These are phyloP conservation scores for Melampsora americana DNA, from an alignment of 1,284 basidiomycete genomes.

Conservation along the genomic window DNA sequence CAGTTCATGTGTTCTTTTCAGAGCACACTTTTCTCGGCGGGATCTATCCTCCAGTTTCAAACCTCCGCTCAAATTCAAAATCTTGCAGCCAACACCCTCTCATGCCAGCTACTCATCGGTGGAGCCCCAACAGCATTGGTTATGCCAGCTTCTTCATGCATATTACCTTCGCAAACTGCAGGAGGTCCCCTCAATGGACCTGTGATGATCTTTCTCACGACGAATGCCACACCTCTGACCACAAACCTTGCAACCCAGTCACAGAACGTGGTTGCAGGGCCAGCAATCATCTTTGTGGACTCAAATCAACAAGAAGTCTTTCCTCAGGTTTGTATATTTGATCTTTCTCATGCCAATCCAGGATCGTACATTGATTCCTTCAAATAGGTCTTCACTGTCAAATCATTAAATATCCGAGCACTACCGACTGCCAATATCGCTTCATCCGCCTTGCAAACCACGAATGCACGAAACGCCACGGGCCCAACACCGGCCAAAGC, in stretches of 20 bases:
- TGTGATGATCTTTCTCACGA: conserved; percentile 26
- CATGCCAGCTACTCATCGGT: conserved; percentile 32
- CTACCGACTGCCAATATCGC: conserved; percentile 38
- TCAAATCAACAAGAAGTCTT: conserved; percentile 33
- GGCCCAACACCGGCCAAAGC: neutral
- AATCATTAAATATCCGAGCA: conserved; percentile 18
- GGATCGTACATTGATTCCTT: neutral
- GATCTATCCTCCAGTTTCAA: conserved; percentile 41
- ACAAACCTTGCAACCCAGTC: neutral
- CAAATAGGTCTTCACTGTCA: conserved; percentile 23
- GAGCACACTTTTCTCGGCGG: conserved; percentile 32
- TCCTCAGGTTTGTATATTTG: conserved; percentile 7
- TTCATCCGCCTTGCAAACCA: conserved; percentile 18
- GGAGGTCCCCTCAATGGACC: conserved; percentile 19
- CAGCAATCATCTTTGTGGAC: conserved; percentile 36
- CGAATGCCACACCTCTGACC: conserved; percentile 20
- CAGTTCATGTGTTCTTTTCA: neutral
- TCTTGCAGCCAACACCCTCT: conserved; percentile 25
- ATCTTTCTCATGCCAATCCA: neutral
- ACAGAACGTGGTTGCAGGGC: conserved; percentile 35
- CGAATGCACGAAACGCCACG: neutral
- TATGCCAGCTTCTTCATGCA: conserved; percentile 40
- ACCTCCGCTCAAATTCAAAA: conserved; percentile 38
- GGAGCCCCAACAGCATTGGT: conserved; percentile 25
- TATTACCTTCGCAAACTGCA: conserved; percentile 13